Evolutionary conservation across 768 basidiomycete genomes (phyloP).

Genomic region (Agrocybe chaxingu): DNA sequence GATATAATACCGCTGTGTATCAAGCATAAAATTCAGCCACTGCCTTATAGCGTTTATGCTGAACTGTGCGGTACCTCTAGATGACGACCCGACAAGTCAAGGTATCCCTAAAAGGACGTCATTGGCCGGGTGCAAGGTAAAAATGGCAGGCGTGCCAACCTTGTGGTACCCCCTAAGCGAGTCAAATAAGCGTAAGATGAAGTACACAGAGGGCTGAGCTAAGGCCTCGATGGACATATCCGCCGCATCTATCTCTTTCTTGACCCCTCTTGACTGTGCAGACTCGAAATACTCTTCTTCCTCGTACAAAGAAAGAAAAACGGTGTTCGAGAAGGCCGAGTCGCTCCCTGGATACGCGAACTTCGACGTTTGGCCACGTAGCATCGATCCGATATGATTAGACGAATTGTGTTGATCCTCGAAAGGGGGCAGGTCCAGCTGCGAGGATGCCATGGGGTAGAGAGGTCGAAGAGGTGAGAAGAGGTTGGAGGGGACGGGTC

Average conservation of each 20-base stretch:
- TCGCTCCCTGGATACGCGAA: slow-evolving; percentile 14
- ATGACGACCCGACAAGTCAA: slow-evolving; percentile 23
- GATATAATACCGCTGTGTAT: slow-evolving; percentile 18
- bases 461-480: no score
- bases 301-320: slow-evolving; percentile 21
- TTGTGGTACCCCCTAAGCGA: slow-evolving; percentile 20
- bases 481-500: no score
- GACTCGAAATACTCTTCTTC: slow-evolving; percentile 18
- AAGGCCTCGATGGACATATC: neutral
- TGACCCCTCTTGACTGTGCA: slow-evolving; percentile 5
- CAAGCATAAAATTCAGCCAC: neutral
- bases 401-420: no score
- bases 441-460: neutral
- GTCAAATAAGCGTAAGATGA: slow-evolving; percentile 18
- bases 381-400: no score
- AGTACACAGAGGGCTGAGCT: slow-evolving; percentile 15
- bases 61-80: slow-evolving; percentile 12
- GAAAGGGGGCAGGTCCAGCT: neutral
- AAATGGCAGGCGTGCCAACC: slow-evolving; percentile 7
- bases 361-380: neutral
- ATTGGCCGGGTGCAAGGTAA: neutral
- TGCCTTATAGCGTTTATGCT: neutral
- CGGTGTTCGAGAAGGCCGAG: slow-evolving; percentile 9
- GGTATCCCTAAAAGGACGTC: slow-evolving; percentile 14
- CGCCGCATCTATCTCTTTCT: neutral